These are phyloP conservation scores for Yamadazyma buinensis DNA, from an alignment of 1,139 yeast genomes.

Conservation along the genomic window DNA sequence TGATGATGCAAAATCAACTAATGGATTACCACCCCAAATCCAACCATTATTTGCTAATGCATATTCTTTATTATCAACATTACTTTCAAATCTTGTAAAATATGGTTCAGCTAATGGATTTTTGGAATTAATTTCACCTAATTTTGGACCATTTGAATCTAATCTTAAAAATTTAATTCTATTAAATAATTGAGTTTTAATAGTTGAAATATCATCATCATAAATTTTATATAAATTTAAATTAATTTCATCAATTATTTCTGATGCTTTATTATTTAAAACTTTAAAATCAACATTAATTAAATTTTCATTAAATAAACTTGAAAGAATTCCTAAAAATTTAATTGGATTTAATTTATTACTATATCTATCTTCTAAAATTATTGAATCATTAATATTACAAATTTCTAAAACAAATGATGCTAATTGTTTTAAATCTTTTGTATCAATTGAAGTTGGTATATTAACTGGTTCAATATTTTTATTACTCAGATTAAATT, in stretches of 20 bases:
- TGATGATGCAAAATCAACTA: constrained; percentile 86
- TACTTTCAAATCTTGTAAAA: constrained; percentile 64
- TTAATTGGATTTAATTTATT: constrained; percentile 50
- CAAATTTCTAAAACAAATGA: constrained; percentile 45
- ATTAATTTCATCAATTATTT: constrained; percentile 74
- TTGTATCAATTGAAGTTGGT: constrained; percentile 28
- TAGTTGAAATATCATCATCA: constrained; percentile 66
- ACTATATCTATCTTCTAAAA: constrained; percentile 40
- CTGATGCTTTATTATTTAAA: constrained; percentile 40
- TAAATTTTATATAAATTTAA: constrained; percentile 67
- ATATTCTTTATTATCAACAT: constrained; percentile 48
- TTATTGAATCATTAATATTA: constrained; percentile 20
- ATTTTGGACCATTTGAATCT: constrained; percentile 74
- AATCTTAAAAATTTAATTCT: constrained; percentile 74
- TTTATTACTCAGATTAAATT: constrained; percentile 32
- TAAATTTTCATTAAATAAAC: constrained; percentile 34
- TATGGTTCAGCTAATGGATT: constrained; percentile 79
- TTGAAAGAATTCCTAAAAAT: constrained; percentile 44
- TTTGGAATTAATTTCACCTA: constrained; percentile 56
- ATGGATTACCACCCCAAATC: constrained; percentile 97
- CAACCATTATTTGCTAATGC: constrained; percentile 95
- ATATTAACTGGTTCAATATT: constrained; percentile 24
- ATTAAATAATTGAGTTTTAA: constrained; percentile 65
- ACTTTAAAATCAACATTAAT: constrained; percentile 24
- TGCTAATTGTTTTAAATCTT: constrained; percentile 43